A percentile compares a stretch with the other conserved stretches of the same genome.
phyloP scores from a whole-genome alignment of 2,329 filamentous ascomycete species.

The Cryphonectria radicalis region DNA sequence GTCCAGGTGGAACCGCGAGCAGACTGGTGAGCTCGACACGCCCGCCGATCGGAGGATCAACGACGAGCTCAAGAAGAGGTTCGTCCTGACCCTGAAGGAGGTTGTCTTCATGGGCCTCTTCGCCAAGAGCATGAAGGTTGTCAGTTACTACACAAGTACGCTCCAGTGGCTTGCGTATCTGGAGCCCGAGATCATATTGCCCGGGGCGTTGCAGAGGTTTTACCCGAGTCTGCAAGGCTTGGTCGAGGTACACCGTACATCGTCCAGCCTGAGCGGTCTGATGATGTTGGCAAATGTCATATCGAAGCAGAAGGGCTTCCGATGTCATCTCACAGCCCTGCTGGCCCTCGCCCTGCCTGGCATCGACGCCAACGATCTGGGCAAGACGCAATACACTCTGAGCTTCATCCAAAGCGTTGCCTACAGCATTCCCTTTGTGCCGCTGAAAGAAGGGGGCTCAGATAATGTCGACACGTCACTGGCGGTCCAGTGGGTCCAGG shows the following conservation, averaged over 20 bases:
- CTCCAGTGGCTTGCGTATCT: constrained; percentile 88
- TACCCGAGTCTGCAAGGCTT: constrained; percentile 96
- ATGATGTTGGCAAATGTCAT: constrained; percentile 93
- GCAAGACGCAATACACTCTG: constrained; percentile 93
- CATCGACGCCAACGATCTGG: constrained; percentile 95
- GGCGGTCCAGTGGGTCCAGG: constrained; percentile 91
- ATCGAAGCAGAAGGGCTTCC: constrained; percentile 90
- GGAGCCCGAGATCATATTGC: constrained; percentile 88
- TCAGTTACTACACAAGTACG: constrained; percentile 88
- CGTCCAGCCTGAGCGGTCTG: constrained; percentile 87
- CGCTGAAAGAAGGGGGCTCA: constrained; percentile 71
- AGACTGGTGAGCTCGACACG: constrained; percentile 87
- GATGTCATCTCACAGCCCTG: constrained; percentile 92
- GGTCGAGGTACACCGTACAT: constrained; percentile 95
- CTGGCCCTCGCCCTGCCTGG: constrained; percentile 92
- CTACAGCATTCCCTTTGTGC: constrained; percentile 92
- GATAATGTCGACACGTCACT: constrained; percentile 74
- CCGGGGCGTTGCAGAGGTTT: constrained; percentile 91
- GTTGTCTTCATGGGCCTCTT: constrained; percentile 99
- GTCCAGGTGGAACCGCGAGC: constrained; percentile 95
- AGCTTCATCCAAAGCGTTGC: constrained; percentile 95
- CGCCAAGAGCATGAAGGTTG: constrained; percentile 89
- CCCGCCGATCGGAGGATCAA: constrained; percentile 80
- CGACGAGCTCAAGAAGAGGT: constrained; percentile 80
- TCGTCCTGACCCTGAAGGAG: constrained; percentile 86